Evolutionary conservation across 2,329 filamentous ascomycete genomes (phyloP).

Genomic region (Coniochaeta ligniaria): DNA sequence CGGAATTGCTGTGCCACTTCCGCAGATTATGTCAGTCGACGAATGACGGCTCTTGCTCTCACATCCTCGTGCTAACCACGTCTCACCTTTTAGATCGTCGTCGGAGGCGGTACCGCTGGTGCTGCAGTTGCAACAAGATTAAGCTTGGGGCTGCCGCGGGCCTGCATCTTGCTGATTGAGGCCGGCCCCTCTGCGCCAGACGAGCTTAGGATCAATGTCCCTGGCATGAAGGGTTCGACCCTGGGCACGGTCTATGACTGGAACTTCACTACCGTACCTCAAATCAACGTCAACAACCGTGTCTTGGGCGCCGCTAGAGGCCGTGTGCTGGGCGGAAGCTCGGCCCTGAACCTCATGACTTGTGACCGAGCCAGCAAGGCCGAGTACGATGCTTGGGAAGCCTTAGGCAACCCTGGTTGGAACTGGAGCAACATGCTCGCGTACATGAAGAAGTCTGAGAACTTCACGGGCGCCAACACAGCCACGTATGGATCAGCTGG

Average conservation of each 20-base stretch:
- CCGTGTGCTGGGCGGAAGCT: conserved; percentile 34
- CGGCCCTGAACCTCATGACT: conserved; percentile 34
- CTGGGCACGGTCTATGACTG: conserved; percentile 23
- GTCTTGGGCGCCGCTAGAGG: conserved; percentile 30
- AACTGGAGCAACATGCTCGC: conserved; percentile 15
- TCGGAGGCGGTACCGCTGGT: conserved; percentile 18
- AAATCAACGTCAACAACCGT: conserved; percentile 27
- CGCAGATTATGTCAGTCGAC: not conserved
- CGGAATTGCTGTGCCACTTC: not conserved
- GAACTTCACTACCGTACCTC: conserved; percentile 31
- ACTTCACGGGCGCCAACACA: conserved; percentile 10
- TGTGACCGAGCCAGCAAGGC: conserved; percentile 21
- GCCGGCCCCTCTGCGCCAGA: conserved; percentile 18
- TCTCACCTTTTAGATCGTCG: conserved; percentile 8
- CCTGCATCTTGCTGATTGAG: conserved; percentile 22
- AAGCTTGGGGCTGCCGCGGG: conserved; percentile 12
- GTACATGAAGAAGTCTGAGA: conserved; percentile 17
- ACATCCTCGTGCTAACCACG: not conserved
- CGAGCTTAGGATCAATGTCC: conserved; percentile 18
- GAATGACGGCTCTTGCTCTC: too few species aligned
- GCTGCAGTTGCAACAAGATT: conserved; percentile 16
- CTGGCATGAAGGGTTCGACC: conserved; percentile 17
- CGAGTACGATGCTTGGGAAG: conserved; percentile 26
- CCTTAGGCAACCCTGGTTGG: conserved; percentile 21
- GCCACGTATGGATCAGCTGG: conserved; percentile 7